Evolutionary conservation across 225 moss, liverwort and hornwort genomes (phyloP).

Genomic region (Straminergon stramineum): DNA sequence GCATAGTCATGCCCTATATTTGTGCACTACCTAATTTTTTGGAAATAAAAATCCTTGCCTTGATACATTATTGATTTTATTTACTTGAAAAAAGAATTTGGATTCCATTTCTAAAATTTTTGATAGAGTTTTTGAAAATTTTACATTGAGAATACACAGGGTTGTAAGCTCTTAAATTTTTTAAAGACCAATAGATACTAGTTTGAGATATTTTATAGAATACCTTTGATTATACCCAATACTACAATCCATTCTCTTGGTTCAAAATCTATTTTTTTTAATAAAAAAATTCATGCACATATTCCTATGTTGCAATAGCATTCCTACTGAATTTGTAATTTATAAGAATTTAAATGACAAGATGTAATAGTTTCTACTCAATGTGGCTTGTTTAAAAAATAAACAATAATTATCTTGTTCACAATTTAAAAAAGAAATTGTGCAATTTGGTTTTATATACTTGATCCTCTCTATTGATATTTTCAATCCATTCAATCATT

Average conservation of each 20-base stretch:
- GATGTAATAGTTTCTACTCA: neutral
- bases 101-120: neutral
- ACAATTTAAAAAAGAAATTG: neutral
- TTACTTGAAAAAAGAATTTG: neutral
- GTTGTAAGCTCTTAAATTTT: neutral
- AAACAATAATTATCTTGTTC: neutral
- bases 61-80: rapidly evolving
- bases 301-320: rapidly evolving
- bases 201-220: neutral
- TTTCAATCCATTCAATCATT: neutral
- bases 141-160: neutral
- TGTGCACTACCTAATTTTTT: no score
- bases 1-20: neutral
- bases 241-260: neutral
- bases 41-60: neutral
- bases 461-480: neutral
- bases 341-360: neutral
- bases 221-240: neutral
- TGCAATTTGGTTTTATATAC: neutral
- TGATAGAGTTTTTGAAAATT: neutral
- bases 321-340: neutral
- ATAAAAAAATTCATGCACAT: neutral
- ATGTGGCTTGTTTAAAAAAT: neutral
- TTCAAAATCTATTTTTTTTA: neutral
- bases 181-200: neutral